Evolutionary conservation across 495 filamentous ascomycete species (phyloP).

Genomic region (Aspergillus ostianus): DNA sequence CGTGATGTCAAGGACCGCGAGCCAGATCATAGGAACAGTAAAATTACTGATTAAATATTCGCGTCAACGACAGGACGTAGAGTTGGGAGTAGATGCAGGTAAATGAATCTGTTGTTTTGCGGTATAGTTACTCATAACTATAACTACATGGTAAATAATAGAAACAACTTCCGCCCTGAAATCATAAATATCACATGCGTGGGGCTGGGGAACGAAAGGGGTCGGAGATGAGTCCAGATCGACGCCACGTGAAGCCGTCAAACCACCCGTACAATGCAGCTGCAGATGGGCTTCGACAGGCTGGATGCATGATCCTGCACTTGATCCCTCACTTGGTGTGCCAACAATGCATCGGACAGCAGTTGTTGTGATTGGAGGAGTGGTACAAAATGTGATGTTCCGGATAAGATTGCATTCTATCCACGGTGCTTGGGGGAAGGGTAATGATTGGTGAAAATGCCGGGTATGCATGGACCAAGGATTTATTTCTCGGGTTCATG

Average conservation of each 20-base stretch:
- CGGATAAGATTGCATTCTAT: background rate
- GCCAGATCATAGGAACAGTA: too few species aligned
- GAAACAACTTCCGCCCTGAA: background rate
- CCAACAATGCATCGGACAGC: background rate
- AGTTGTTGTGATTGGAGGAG: background rate
- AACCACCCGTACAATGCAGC: background rate
- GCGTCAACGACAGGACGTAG: too few species aligned
- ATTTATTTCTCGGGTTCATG: conserved; percentile 10
- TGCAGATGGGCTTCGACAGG: background rate
- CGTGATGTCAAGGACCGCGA: too few species aligned
- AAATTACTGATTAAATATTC: too few species aligned
- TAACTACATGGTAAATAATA: background rate
- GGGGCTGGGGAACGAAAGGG: background rate
- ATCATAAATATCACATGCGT: too few species aligned
- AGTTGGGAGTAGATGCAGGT: too few species aligned
- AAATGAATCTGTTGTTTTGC: too few species aligned
- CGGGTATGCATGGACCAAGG: background rate
- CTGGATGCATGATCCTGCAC: background rate
- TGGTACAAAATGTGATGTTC: too few species aligned
- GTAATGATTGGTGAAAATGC: conserved; percentile 3
- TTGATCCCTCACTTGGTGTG: background rate
- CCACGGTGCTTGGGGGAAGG: too few species aligned
- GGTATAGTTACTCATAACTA: too few species aligned
- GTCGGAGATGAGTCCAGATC: background rate
- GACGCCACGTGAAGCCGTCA: background rate